Conservation (phyloP, 2,329 filamentous ascomycete species). For the Alternaria atra region DNA sequence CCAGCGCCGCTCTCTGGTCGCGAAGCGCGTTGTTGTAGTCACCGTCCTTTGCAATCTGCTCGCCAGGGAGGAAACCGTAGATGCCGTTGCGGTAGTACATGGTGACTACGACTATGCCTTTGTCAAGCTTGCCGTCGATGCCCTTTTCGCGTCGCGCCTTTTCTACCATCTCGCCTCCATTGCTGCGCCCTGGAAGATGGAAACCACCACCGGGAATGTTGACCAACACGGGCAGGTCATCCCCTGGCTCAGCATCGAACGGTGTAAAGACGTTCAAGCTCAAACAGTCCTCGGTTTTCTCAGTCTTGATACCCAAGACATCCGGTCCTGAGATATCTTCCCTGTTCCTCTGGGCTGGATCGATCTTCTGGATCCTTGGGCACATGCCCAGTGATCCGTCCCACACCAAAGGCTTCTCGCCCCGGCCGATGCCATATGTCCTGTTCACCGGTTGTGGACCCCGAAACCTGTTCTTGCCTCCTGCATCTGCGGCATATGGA, state of each 20-base stretch:
- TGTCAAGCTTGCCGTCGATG: constrained; percentile 38
- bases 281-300: constrained; percentile 53
- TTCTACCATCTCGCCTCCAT: constrained; percentile 43
- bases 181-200: constrained; percentile 47
- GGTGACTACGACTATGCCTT: constrained; percentile 45
- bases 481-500: constrained; percentile 42
- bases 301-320: constrained; percentile 37
- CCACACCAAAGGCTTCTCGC: constrained; percentile 39
- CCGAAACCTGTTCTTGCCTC: constrained; percentile 42
- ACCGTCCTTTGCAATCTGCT: constrained; percentile 49
- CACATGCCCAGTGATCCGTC: constrained; percentile 45
- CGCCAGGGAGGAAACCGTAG: constrained; percentile 57
- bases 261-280: constrained; percentile 52
- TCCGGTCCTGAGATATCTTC: constrained; percentile 39
- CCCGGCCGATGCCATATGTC: constrained; percentile 34
- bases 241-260: constrained; percentile 43
- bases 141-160: constrained; percentile 41
- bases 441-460: constrained; percentile 43
- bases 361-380: constrained; percentile 46
- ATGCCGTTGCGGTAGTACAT: constrained; percentile 52
- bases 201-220: constrained; percentile 59
- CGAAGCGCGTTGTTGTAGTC: constrained; percentile 50
- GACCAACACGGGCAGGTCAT: constrained; percentile 51
- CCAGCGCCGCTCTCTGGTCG: constrained; percentile 52
- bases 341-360: constrained; percentile 34